A percentile compares a stretch with the other conserved stretches of the same genome.
Evolutionary conservation across 2,329 filamentous ascomycete species (phyloP).

Genomic region (Tolypocladium ophioglossoides): DNA sequence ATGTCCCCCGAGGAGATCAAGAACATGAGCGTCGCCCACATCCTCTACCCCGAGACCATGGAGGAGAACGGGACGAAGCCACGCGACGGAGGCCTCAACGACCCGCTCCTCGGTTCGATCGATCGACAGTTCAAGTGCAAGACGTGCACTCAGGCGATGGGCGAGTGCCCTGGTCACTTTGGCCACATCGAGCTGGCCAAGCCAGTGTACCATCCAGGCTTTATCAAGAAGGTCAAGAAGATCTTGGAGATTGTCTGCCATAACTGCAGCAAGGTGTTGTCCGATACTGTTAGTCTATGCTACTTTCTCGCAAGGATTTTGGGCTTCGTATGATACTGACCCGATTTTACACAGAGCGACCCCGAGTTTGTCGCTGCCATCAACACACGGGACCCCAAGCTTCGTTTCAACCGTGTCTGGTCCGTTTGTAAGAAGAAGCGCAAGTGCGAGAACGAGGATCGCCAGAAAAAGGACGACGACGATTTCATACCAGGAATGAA

Average conservation of each 20-base stretch:
- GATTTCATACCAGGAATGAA: conserved; percentile 53
- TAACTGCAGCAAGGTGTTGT: conserved; percentile 95
- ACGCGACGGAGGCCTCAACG: conserved; percentile 84
- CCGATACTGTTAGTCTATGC: conserved; percentile 85
- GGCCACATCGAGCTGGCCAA: conserved; percentile 96
- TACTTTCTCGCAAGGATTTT: conserved; percentile 41
- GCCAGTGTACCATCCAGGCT: conserved; percentile 90
- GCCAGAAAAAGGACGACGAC: conserved; percentile 56
- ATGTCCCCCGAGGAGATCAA: conserved; percentile 98
- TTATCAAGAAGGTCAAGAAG: conserved; percentile 99
- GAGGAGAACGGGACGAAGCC: conserved; percentile 89
- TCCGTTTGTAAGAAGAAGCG: conserved; percentile 81
- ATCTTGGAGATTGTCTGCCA: conserved; percentile 97
- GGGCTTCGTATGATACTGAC: conserved; percentile 48
- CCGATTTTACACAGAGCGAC: conserved; percentile 56
- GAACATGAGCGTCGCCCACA: conserved; percentile 93
- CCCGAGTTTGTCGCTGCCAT: conserved; percentile 74
- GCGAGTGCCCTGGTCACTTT: conserved; percentile 94
- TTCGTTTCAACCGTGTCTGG: conserved; percentile 89
- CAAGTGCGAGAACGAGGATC: conserved; percentile 71
- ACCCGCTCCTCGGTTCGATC: conserved; percentile 91
- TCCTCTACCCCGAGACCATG: conserved; percentile 99
- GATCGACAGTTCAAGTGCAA: conserved; percentile 93
- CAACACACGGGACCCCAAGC: conserved; percentile 80
- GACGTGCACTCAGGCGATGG: conserved; percentile 92